Conservation (phyloP, 805 yeast genomes). For the Metschnikowia sp. region DNA sequence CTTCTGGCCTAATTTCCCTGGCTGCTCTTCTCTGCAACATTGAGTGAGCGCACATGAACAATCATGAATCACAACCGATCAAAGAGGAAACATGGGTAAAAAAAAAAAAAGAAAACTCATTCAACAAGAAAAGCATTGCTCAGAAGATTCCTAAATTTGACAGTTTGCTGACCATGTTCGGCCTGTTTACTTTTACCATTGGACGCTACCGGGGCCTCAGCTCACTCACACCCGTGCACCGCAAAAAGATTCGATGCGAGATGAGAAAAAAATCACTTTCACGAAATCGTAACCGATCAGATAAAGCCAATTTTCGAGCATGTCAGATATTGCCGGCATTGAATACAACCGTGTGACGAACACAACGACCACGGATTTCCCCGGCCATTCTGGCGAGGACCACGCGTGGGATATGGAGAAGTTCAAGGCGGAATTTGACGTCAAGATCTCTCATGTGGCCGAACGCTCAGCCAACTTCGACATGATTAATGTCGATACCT, state of each 20-base stretch:
- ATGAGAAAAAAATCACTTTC: constrained; percentile 8
- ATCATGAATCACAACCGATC: no score
- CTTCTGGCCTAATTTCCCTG: no score
- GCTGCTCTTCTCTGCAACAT: no score
- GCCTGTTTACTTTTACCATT: no score
- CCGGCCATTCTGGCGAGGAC: constrained; percentile 73
- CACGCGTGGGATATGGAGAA: constrained; percentile 80
- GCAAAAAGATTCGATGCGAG: constrained; percentile 2
- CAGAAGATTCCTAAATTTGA: no score
- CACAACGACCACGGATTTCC: constrained; percentile 86
- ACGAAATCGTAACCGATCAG: not conserved
- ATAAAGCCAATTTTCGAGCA: not conserved
- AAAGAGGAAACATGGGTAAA: no score
- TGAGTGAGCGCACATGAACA: no score
- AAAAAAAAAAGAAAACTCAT: no score
- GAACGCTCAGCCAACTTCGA: constrained; percentile 84
- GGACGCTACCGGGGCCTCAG: no score
- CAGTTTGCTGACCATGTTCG: no score
- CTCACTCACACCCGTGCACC: constrained; percentile 12
- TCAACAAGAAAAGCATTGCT: no score
- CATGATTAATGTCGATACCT: constrained; percentile 80
- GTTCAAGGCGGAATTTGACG: constrained; percentile 64
- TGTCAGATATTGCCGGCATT: constrained; percentile 67
- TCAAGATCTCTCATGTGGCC: constrained; percentile 61
- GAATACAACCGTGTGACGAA: constrained; percentile 90